A percentile compares a stretch with the other conserved stretches of the same genome.
These are phyloP conservation scores for Phytophthora macrochlamydospora DNA, from an alignment of 352 stramenopile genomes.

Conservation along the genomic window DNA sequence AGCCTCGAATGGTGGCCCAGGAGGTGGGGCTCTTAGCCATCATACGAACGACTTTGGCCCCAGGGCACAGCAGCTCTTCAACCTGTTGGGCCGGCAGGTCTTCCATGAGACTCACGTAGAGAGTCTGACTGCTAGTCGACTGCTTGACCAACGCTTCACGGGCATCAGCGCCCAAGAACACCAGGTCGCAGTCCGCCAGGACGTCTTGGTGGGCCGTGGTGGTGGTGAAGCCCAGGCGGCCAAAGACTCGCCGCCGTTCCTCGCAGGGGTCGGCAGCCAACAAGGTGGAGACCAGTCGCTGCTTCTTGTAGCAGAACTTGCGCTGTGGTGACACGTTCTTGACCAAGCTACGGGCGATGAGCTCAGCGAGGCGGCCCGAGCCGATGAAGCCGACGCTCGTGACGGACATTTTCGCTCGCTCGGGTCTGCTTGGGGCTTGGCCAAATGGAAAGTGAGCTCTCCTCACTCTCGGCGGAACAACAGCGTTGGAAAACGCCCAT, in stretches of 20 bases:
- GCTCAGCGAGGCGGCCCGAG: constrained; percentile 66
- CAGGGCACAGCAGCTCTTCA: constrained; percentile 58
- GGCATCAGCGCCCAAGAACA: constrained; percentile 67
- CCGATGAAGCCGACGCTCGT: constrained; percentile 79
- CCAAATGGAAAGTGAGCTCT: constrained; percentile 19
- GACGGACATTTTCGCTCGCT: constrained; percentile 26
- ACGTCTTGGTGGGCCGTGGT: constrained; percentile 60
- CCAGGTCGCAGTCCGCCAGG: constrained; percentile 70
- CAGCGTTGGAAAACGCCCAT: background rate
- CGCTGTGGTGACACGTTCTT: constrained; percentile 64
- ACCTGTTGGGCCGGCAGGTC: constrained; percentile 60
- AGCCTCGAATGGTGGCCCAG: constrained; percentile 65
- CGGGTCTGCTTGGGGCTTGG: background rate
- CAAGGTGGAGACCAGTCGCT: constrained; percentile 72
- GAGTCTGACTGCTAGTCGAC: constrained; percentile 42
- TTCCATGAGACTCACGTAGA: constrained; percentile 80
- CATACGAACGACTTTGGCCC: constrained; percentile 77
- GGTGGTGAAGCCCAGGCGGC: constrained; percentile 68
- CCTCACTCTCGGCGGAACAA: background rate
- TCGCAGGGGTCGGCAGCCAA: constrained; percentile 64
- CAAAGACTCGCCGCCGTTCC: constrained; percentile 64
- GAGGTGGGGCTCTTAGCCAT: constrained; percentile 63
- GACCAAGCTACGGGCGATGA: constrained; percentile 62
- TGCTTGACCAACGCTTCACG: constrained; percentile 47
- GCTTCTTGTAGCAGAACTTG: constrained; percentile 78